Evolutionary conservation across 352 stramenopile genomes (phyloP).

Genomic region (Globisporangium middletonii): DNA sequence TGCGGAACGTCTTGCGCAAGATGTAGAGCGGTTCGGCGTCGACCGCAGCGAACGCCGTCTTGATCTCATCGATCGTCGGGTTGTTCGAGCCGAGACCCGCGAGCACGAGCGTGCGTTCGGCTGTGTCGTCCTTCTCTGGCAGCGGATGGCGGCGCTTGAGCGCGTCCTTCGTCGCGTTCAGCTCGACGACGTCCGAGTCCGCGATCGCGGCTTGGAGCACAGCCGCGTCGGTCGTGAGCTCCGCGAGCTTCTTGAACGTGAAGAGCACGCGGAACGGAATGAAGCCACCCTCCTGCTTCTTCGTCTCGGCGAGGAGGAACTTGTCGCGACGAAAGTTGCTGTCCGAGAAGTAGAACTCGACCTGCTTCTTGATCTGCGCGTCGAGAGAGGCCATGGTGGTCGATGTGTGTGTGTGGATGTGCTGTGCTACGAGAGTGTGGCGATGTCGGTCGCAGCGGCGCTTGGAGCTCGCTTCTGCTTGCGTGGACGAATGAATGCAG

Average conservation of each 20-base stretch:
- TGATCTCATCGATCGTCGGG: conserved; percentile 80
- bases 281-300: conserved; percentile 78
- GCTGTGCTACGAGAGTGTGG: background rate
- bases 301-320: conserved; percentile 84
- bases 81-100: conserved; percentile 48
- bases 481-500: too few relatives aligned
- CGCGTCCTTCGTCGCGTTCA: conserved; percentile 72
- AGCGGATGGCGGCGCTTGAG: conserved; percentile 73
- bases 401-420: background rate
- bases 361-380: conserved; percentile 83
- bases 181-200: conserved; percentile 69
- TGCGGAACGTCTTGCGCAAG: conserved; percentile 61
- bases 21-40: conserved; percentile 67
- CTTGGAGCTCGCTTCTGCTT: background rate
- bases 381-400: conserved; percentile 53
- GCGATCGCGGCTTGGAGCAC: conserved; percentile 66
- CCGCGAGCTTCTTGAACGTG: conserved; percentile 90
- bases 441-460: background rate
- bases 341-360: conserved; percentile 93
- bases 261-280: conserved; percentile 84
- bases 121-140: conserved; percentile 53
- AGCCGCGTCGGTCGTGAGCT: conserved; percentile 66
- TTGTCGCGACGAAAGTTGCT: conserved; percentile 90
- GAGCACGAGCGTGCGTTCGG: conserved; percentile 65
- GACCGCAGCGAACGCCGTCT: conserved; percentile 47